Evolutionary conservation across 345 rosid genomes (phyloP).

Genomic region (Angophora floribunda): DNA sequence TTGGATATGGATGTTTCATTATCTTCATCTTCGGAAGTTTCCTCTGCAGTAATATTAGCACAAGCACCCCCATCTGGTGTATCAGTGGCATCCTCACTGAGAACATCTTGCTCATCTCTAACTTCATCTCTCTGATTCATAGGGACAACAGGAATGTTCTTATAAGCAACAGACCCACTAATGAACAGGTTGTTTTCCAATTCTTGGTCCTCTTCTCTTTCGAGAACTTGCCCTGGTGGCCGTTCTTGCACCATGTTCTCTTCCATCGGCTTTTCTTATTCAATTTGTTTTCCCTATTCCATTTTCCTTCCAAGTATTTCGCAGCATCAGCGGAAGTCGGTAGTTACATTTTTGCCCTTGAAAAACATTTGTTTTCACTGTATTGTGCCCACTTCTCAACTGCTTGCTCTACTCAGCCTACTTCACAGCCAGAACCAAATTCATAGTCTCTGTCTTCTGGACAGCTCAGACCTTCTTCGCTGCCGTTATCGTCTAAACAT

Average conservation of each 20-base stretch:
- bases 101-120: constrained; percentile 6
- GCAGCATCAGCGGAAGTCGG: not conserved
- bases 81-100: not conserved
- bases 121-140: not conserved
- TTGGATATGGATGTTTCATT: constrained; percentile 12
- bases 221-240: not conserved
- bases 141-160: not conserved
- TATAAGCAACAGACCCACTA: not conserved
- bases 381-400: not conserved
- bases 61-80: constrained; percentile 1
- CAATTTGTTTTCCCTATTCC: not conserved
- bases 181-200: not conserved
- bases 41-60: constrained; percentile 9
- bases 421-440: not conserved
- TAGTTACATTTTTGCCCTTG: not conserved
- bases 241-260: not conserved
- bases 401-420: not conserved
- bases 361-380: not conserved
- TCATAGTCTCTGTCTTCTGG: not conserved
- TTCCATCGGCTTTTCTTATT: not conserved
- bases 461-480: not conserved
- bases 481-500: no score
- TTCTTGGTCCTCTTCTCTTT: constrained; percentile 4
- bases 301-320: not conserved
- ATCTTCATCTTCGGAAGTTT: constrained; percentile 1